These are phyloP conservation scores for Colletotrichum sp. DNA, from an alignment of 2,329 filamentous ascomycete species.

Conservation along the genomic window DNA sequence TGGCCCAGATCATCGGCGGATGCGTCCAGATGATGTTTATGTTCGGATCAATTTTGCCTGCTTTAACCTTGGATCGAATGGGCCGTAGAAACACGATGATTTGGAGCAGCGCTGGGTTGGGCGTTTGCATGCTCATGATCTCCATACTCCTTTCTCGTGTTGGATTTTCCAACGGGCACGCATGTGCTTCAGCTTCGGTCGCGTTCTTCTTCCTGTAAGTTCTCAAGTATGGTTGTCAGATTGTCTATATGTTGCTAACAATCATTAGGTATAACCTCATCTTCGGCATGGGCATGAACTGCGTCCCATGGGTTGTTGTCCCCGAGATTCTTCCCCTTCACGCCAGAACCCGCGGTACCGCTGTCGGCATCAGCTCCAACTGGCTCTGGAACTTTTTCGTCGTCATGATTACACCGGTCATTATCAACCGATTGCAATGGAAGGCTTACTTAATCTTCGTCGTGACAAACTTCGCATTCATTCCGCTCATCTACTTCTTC, in stretches of 20 bases:
- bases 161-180: slow-evolving; percentile 16
- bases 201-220: slow-evolving; percentile 40
- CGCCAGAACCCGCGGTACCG: slow-evolving; percentile 34
- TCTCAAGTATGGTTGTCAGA: accelerated
- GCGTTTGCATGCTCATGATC: slow-evolving; percentile 41
- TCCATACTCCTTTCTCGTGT: slow-evolving; percentile 31
- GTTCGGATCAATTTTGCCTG: slow-evolving; percentile 37
- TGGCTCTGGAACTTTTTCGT: slow-evolving; percentile 41
- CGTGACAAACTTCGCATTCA: slow-evolving; percentile 47
- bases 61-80: slow-evolving; percentile 37
- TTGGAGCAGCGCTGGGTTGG: slow-evolving; percentile 36
- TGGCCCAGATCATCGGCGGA: slow-evolving; percentile 37
- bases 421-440: slow-evolving; percentile 51
- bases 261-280: slow-evolving; percentile 30
- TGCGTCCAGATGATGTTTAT: slow-evolving; percentile 42
- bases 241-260: neutral
- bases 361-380: slow-evolving; percentile 36
- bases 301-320: slow-evolving; percentile 40
- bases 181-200: slow-evolving; percentile 30
- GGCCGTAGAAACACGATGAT: slow-evolving; percentile 49
- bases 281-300: slow-evolving; percentile 28
- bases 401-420: slow-evolving; percentile 56
- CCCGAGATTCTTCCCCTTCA: slow-evolving; percentile 38
- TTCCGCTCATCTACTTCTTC: slow-evolving; percentile 47
- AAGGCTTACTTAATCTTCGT: slow-evolving; percentile 59